Evolutionary conservation across 1,284 basidiomycete species (phyloP).

Genomic region (Puccinia polysora): DNA sequence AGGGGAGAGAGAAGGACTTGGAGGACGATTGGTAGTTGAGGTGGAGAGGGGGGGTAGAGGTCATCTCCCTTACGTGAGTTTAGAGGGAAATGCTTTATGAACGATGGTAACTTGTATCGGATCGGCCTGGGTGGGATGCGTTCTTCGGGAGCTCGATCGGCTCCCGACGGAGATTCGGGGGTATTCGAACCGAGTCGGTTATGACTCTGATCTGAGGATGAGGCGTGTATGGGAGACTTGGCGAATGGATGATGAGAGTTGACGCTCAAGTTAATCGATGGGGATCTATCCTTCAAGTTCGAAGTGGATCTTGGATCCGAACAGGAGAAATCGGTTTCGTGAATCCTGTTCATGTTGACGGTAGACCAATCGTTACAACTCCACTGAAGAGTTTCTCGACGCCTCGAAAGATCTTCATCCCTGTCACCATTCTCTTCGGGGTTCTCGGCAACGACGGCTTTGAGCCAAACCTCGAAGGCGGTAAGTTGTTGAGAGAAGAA

Average conservation of each 20-base stretch:
- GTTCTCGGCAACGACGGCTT: conserved; percentile 29
- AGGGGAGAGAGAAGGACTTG: conserved; percentile 41
- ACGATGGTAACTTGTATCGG: conserved; percentile 34
- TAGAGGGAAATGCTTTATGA: conserved; percentile 37
- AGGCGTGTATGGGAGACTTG: neutral
- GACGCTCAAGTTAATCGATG: neutral
- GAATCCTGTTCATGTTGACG: conserved; percentile 33
- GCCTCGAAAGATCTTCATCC: conserved; percentile 22
- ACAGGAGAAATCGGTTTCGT: conserved; percentile 36
- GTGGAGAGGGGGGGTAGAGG: conserved; percentile 39
- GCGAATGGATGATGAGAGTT: neutral
- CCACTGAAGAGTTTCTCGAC: conserved; percentile 28
- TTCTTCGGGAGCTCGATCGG: too few relatives aligned
- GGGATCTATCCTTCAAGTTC: neutral
- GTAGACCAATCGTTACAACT: conserved; percentile 39
- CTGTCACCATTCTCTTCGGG: conserved; percentile 33
- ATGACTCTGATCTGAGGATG: too few relatives aligned
- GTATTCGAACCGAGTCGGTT: too few relatives aligned
- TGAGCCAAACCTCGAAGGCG: conserved; percentile 43
- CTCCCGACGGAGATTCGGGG: conserved; percentile 3
- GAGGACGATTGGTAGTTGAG: conserved; percentile 43
- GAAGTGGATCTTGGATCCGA: neutral
- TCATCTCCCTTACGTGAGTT: conserved; percentile 31
- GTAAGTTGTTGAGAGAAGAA: conserved; percentile 42
- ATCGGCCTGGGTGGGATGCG: too few relatives aligned